Base-by-base conservation (phyloP, 2,329 filamentous ascomycete genomes). In the Trichoderma atrobrunneum region DNA sequence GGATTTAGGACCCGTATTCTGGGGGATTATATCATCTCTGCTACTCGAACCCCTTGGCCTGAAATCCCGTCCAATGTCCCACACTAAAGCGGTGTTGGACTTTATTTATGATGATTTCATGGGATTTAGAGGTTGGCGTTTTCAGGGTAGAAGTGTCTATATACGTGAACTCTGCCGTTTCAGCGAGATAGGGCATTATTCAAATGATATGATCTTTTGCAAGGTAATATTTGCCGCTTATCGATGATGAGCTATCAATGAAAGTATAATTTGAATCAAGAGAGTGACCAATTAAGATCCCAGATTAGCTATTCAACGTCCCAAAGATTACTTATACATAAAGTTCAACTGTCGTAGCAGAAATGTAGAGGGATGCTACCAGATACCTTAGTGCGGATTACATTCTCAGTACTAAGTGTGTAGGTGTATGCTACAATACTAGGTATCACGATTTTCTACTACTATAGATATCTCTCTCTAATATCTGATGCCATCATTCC, bases 11-110 rank as follows among this genome's bases (percentile, higher is more conserved):
- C 56, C 16, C 54, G 64, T 6, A 56, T 72, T 24, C 18, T 72
- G 5, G 70, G 54, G 4, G 64, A 72, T 32, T 56, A 68, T 51
- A 56, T 72, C 5, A 60, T 72, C 24, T 68, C 64, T n/a, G 70
- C 70, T 36, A 28, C 16, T 18, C 61, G 69, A 11, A 71, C 69
- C 5, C 69, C 69, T 28, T 71, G 61, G 69, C 69, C 69, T 12
- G 69, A 71, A 16, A 65, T 71, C 26, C 51, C 61, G 11, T 48
- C 69, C 14, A 66, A 71, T 51, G 51, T 65, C 3, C 61, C 69
- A 4, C 69, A 71, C 5, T 66, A 66, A 7, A 10, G 21, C 2
- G n/a, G 3, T 43, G 36, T 10, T 30, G 3, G 16, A 5, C 0
- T 21, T 51, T 5, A 51, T 51, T 6, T 12, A 12, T 12, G 28